phyloP scores from a whole-genome alignment of 78 protist species.

The Anaeramoeba flamelloides region DNA sequence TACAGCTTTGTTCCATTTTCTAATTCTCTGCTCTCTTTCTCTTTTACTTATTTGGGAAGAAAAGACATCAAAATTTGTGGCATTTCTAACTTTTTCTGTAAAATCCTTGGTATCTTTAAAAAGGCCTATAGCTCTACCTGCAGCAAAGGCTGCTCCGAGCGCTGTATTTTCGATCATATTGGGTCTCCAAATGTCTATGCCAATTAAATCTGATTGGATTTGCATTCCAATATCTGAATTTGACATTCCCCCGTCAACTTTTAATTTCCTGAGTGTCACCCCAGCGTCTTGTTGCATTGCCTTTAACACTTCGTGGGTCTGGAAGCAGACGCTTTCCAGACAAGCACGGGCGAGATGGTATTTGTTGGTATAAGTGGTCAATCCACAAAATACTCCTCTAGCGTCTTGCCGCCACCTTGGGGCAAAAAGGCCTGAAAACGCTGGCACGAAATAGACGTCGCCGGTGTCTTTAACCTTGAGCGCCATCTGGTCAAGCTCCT shows the following conservation, averaged over 20 bases:
- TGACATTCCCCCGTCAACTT: constrained; percentile 70
- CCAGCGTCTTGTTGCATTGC: constrained; percentile 14
- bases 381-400: constrained; percentile 34
- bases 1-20: not conserved
- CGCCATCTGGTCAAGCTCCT: not conserved
- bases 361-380: constrained; percentile 47
- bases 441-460: not conserved
- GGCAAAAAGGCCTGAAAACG: not conserved
- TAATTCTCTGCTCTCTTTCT: not conserved
- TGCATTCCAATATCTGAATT: constrained; percentile 37
- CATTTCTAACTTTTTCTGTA: not conserved
- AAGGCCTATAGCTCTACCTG: constrained; percentile 22
- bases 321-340: constrained; percentile 20
- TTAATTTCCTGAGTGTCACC: constrained; percentile 1
- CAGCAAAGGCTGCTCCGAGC: constrained; percentile 61
- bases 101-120: not conserved
- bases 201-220: constrained; percentile 47
- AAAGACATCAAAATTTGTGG: not conserved
- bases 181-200: constrained; percentile 40
- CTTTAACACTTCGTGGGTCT: constrained; percentile 9
- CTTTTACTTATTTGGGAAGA: not conserved
- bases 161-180: constrained; percentile 47
- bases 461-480: not conserved
- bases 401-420: not conserved
- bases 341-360: constrained; percentile 57